Evolutionary conservation across 2,329 filamentous ascomycete genomes (phyloP).

Genomic region (Orbilia quercus): DNA sequence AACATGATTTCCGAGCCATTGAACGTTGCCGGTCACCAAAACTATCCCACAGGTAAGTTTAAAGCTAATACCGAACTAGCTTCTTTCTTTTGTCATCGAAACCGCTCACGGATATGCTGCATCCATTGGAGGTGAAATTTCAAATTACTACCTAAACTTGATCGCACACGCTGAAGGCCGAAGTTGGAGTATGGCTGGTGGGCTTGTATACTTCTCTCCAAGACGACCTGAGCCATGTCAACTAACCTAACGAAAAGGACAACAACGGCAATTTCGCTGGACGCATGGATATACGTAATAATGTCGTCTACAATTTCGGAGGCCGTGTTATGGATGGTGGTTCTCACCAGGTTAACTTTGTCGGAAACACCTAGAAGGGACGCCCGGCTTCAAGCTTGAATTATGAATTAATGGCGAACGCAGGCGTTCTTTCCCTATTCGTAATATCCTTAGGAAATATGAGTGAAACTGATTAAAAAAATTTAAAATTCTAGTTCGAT

Average conservation of each 20-base stretch:
- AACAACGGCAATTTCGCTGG: constrained; percentile 61
- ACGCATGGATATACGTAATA: constrained; percentile 62
- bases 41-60: constrained; percentile 61
- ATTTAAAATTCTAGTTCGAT: constrained; percentile 49
- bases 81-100: no score
- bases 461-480: neutral
- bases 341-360: constrained; percentile 61
- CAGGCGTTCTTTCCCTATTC: no score
- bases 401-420: constrained; percentile 60
- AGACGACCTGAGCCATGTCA: no score
- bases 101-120: constrained; percentile 60
- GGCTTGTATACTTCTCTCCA: constrained; percentile 57
- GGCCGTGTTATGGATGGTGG: constrained; percentile 62
- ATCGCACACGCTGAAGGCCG: constrained; percentile 61
- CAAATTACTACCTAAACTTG: constrained; percentile 63
- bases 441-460: neutral
- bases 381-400: constrained; percentile 61
- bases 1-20: constrained; percentile 63
- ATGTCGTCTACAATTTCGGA: constrained; percentile 63
- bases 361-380: constrained; percentile 62
- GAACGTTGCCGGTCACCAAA: constrained; percentile 63
- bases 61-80: neutral
- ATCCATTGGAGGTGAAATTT: constrained; percentile 62
- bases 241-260: neutral
- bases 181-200: constrained; percentile 63